Percentiles rank a stretch among this genome's conserved stretches.
phyloP scores from a whole-genome alignment of 208 protist genomes.

The Crithidia expoeki region DNA sequence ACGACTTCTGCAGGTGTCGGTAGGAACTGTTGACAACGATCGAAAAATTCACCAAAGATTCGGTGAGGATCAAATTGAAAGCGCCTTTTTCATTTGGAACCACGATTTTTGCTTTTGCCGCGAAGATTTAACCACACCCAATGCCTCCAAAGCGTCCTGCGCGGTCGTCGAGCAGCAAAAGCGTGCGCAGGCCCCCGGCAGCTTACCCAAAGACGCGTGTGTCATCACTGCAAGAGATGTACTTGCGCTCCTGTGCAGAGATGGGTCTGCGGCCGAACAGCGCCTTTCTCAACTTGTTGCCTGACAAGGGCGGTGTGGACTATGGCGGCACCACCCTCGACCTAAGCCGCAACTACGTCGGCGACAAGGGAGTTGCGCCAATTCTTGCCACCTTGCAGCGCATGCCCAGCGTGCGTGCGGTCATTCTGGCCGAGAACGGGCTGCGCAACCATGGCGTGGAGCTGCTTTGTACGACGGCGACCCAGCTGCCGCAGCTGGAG shows the following conservation, averaged over 20 bases:
- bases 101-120: too few relatives aligned
- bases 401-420: conserved; percentile 47
- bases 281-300: conserved; percentile 60
- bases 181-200: conserved; percentile 16
- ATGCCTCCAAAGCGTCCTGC: conserved; percentile 34
- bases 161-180: conserved; percentile 21
- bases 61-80: too few relatives aligned
- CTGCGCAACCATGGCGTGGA: conserved; percentile 83
- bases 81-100: too few relatives aligned
- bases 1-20: too few relatives aligned
- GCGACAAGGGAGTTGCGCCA: conserved; percentile 81
- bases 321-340: conserved; percentile 52
- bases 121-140: too few relatives aligned
- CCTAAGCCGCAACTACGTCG: conserved; percentile 87
- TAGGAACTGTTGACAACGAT: too few relatives aligned
- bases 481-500: conserved; percentile 60
- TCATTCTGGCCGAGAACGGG: conserved; percentile 82
- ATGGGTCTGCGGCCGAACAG: conserved; percentile 76
- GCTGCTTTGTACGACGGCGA: conserved; percentile 47
- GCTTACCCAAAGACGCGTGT: conserved; percentile 16
- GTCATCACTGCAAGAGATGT: conserved; percentile 74
- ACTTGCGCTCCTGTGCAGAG: conserved; percentile 79
- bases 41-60: too few relatives aligned
- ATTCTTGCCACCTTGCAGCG: conserved; percentile 68
- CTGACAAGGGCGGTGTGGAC: conserved; percentile 43